Evolutionary conservation across 768 basidiomycete genomes (phyloP), one percentile per base, ranked within the genome.

Genomic region (Sistotremastrum suecicum): DNA sequence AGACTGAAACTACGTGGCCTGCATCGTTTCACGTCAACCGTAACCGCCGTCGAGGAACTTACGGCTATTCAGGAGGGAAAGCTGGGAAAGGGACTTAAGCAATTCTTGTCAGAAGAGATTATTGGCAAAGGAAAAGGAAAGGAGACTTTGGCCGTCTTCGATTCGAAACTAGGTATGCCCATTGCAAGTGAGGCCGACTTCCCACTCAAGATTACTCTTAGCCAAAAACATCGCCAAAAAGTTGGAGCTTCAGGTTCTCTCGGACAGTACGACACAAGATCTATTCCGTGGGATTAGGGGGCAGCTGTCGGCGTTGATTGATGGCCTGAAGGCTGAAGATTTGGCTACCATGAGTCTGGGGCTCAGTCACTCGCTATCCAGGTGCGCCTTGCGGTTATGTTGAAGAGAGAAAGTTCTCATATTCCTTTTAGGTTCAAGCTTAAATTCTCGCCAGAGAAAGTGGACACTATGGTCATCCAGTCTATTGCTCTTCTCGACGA

Each of bases 381-480:
- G 91, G 90, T 88, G 49, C 34, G 73, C 58, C 10, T 11, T 11
- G 32, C n/a, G 10, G 30, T 10, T 1, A 34, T 29, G 42, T 34
- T 33, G 7, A 37, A 5, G 1, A 4, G 12, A 42, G 34, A 20
- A 9, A 11, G 28, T n/a, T 9, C 31, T n/a, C 34, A 44, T 3
- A 49, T 32, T n/a, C 33, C n/a, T 6, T 44, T 33, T 51, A 94
- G 92, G 49, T 99, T 94, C 70, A 99, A 98, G 72, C 75, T 99
- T 56, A 99, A 99, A 66, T 98, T 99, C 66, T 98, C 95, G 5
- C 94, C 95, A 5, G 95, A 98, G 69, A 98, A 98, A 66, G 92
- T 99, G 41, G 95, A 99, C 60, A 97, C 92, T 5, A 99, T 99
- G 95, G 85, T 99, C 48, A 85, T 98, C 11, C 95, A 99, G 66